phyloP scores from a whole-genome alignment of 805 yeast genomes.

The Ogataea trehalophila region DNA sequence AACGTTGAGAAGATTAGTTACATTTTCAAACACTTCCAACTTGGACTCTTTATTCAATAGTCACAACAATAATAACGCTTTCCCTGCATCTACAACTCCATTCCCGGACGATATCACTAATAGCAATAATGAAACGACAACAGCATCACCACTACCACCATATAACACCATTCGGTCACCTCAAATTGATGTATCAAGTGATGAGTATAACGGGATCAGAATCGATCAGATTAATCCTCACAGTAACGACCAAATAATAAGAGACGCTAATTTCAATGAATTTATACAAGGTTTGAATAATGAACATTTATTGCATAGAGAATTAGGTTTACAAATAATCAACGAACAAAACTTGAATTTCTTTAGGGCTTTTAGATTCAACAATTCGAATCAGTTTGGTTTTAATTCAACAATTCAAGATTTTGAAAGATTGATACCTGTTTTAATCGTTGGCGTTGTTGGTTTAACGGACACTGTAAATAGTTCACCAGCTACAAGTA shows the following conservation, averaged over 20 bases:
- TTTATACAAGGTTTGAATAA: constrained; percentile 32
- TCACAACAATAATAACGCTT: constrained; percentile 1
- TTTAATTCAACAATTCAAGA: constrained; percentile 7
- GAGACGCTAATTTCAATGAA: constrained; percentile 39
- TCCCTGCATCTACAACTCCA: no score
- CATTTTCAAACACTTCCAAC: constrained; percentile 1
- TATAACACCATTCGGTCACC: no score
- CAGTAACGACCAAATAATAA: not conserved
- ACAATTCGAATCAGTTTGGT: constrained; percentile 17
- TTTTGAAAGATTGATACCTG: constrained; percentile 23
- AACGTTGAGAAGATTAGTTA: constrained; percentile 21
- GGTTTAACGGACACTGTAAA: constrained; percentile 19
- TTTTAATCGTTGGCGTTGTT: constrained; percentile 28
- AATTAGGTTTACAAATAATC: constrained; percentile 29
- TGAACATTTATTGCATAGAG: constrained; percentile 22
- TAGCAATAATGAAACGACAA: no score
- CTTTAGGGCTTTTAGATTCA: constrained; percentile 41
- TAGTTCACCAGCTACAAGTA: not conserved
- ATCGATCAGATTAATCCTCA: constrained; percentile 14
- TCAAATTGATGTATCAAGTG: no score
- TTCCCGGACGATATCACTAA: no score
- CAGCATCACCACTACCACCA: no score
- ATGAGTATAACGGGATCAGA: constrained; percentile 12
- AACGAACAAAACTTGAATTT: constrained; percentile 28
- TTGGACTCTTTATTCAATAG: constrained; percentile 1